A percentile compares a stretch with the other conserved stretches of the same genome.
phyloP scores from a whole-genome alignment of 2,329 filamentous ascomycete species.

The Drechslerella stenobrocha region DNA sequence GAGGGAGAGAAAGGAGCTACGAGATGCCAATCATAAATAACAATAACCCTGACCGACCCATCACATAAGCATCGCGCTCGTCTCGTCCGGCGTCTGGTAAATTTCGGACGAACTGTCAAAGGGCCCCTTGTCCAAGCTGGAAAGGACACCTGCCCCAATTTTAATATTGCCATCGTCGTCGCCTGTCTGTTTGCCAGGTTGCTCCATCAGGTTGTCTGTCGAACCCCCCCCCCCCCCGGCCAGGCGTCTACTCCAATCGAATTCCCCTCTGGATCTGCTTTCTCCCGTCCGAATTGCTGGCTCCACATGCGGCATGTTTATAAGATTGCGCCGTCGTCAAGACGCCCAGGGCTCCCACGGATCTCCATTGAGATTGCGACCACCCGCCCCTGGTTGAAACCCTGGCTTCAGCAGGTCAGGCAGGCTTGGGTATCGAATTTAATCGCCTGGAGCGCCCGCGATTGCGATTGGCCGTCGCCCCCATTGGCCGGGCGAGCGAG shows the following conservation, averaged over 20 bases:
- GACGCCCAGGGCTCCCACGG: constrained; percentile 10
- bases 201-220: no score
- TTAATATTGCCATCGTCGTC: no score
- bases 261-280: not conserved
- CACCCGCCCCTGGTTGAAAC: constrained; percentile 33
- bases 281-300: constrained; percentile 26
- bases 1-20: not conserved
- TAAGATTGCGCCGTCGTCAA: constrained; percentile 15
- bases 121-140: constrained; percentile 2
- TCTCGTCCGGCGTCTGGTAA: constrained; percentile 4
- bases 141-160: constrained; percentile 4
- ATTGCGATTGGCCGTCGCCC: constrained; percentile 43
- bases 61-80: not conserved
- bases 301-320: constrained; percentile 47
- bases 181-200: constrained; percentile 4
- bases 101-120: constrained; percentile 28
- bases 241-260: not conserved
- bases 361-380: constrained; percentile 45
- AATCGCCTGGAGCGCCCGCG: constrained; percentile 22
- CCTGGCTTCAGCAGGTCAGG: constrained; percentile 8
- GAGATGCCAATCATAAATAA: not conserved
- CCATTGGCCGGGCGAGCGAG: not conserved
- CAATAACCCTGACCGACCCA: not conserved
- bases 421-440: not conserved
- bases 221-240: not conserved